phyloP scores from a whole-genome alignment of 2,329 filamentous ascomycete genomes.

The Stenocarpella maydis region DNA sequence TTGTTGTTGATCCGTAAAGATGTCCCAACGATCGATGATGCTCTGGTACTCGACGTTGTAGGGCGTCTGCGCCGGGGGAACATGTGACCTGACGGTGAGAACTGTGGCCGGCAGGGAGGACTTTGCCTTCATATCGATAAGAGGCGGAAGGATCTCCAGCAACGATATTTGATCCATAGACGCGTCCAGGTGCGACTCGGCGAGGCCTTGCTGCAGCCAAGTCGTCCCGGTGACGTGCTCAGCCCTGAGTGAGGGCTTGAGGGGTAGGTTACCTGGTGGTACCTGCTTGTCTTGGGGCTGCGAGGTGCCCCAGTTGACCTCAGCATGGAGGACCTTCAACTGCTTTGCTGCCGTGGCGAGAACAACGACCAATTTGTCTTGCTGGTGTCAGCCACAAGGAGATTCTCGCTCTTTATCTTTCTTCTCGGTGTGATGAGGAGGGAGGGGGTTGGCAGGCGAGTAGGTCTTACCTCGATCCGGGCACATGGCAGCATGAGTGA shows the following conservation, averaged over 20 bases:
- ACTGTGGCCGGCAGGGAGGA: slow-evolving; percentile 68
- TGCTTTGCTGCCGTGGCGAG: slow-evolving; percentile 75
- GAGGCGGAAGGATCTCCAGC: slow-evolving; percentile 75
- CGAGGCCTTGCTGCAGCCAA: slow-evolving; percentile 60
- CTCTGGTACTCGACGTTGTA: slow-evolving; percentile 73
- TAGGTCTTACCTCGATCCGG: slow-evolving; percentile 73
- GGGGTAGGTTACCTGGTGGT: slow-evolving; percentile 52
- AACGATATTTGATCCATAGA: slow-evolving; percentile 74
- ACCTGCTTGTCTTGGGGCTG: slow-evolving; percentile 64
- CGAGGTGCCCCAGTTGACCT: slow-evolving; percentile 75
- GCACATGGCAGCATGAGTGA: slow-evolving; percentile 80
- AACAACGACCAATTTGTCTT: slow-evolving; percentile 67
- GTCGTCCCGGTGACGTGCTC: slow-evolving; percentile 65
- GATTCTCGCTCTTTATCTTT: neutral
- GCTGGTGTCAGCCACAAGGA: slow-evolving; percentile 41
- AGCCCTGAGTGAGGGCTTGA: slow-evolving; percentile 63
- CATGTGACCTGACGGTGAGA: slow-evolving; percentile 75
- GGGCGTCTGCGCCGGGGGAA: slow-evolving; percentile 60
- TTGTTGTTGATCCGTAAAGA: slow-evolving; percentile 72
- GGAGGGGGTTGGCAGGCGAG: neutral
- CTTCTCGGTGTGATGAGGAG: neutral
- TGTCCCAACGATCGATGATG: slow-evolving; percentile 84
- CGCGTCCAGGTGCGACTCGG: slow-evolving; percentile 54
- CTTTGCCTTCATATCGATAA: slow-evolving; percentile 66
- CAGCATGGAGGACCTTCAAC: slow-evolving; percentile 76